Conservation (phyloP, 2,329 filamentous ascomycete genomes). For the Aspergillus pseudoviridinutans region DNA sequence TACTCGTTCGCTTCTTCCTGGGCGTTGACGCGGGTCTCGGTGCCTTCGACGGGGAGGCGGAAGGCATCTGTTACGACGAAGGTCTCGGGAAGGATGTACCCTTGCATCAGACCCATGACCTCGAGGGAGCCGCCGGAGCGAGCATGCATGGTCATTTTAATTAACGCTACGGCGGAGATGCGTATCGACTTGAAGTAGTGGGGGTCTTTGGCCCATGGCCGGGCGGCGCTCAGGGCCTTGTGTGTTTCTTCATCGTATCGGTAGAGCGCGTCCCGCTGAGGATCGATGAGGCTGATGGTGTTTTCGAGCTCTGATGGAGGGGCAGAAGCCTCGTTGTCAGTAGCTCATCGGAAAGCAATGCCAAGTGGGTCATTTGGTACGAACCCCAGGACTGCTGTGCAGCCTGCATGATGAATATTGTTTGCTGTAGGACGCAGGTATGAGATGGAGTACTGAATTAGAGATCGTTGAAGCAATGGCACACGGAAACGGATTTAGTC, state of each 20-base stretch:
- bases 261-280: slow-evolving; percentile 87
- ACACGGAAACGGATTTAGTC: not conserved
- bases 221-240: slow-evolving; percentile 58
- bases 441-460: not conserved
- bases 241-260: slow-evolving; percentile 68
- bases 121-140: slow-evolving; percentile 89
- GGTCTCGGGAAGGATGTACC: slow-evolving; percentile 76
- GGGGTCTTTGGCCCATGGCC: slow-evolving; percentile 74
- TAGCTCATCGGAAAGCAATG: slow-evolving; percentile 2
- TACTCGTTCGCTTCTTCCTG: slow-evolving; percentile 97
- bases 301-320: slow-evolving; percentile 73
- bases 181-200: slow-evolving; percentile 91
- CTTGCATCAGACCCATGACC: slow-evolving; percentile 98
- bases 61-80: slow-evolving; percentile 95
- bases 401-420: slow-evolving; percentile 46
- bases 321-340: slow-evolving; percentile 5
- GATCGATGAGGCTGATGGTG: slow-evolving; percentile 76
- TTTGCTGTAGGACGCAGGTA: not conserved
- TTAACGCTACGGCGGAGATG: slow-evolving; percentile 85
- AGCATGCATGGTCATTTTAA: slow-evolving; percentile 99
- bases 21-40: slow-evolving; percentile 96
- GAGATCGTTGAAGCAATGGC: not conserved
- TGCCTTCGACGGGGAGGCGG: slow-evolving; percentile 90
- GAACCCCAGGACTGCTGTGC: slow-evolving; percentile 60
- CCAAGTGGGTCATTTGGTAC: slow-evolving; percentile 9